Percentiles rank a stretch among this genome's conserved stretches.
phyloP scores from a whole-genome alignment of 352 stramenopile genomes.

The Globisporangium takayamanum region DNA sequence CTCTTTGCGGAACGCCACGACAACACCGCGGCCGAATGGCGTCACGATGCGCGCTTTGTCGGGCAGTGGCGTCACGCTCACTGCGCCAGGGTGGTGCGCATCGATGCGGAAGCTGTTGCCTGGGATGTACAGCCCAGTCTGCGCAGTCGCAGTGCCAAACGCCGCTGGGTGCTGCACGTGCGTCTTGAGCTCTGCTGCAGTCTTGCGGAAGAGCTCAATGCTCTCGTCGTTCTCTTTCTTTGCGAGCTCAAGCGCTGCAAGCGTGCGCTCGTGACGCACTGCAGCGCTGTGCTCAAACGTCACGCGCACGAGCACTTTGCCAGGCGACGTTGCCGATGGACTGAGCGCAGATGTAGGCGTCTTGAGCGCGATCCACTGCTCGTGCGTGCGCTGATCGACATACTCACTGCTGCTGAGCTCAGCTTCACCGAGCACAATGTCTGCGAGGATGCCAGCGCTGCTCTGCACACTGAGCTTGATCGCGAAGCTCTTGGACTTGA shows the following conservation, averaged over 20 bases:
- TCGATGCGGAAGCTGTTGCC: conserved; percentile 63
- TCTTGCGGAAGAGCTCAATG: conserved; percentile 55
- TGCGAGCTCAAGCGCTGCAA: conserved; percentile 36
- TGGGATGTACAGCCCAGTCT: conserved; percentile 64
- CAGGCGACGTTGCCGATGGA: conserved; percentile 13
- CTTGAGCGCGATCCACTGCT: conserved; percentile 49
- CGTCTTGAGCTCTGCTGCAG: conserved; percentile 41
- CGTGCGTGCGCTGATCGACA: conserved; percentile 50
- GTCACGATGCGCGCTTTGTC: conserved; percentile 75
- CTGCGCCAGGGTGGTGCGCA: conserved; percentile 56
- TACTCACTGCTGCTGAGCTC: conserved; percentile 47
- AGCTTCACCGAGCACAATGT: conserved; percentile 61
- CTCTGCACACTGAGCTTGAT: conserved; percentile 59
- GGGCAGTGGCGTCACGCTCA: conserved; percentile 51
- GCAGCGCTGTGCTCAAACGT: conserved; percentile 53
- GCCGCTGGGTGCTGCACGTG: conserved; percentile 53
- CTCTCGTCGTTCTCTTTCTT: conserved; percentile 67
- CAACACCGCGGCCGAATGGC: conserved; percentile 62
- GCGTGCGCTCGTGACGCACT: conserved; percentile 28
- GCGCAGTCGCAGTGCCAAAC: conserved; percentile 44
- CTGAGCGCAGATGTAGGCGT: conserved; percentile 22
- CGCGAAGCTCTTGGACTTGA: conserved; percentile 62
- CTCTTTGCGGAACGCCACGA: conserved; percentile 62
- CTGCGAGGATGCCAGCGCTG: conserved; percentile 50
- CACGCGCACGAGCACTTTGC: conserved; percentile 49